Conservation (phyloP, 2,329 filamentous ascomycete genomes). For the Aspergillus flavus region DNA sequence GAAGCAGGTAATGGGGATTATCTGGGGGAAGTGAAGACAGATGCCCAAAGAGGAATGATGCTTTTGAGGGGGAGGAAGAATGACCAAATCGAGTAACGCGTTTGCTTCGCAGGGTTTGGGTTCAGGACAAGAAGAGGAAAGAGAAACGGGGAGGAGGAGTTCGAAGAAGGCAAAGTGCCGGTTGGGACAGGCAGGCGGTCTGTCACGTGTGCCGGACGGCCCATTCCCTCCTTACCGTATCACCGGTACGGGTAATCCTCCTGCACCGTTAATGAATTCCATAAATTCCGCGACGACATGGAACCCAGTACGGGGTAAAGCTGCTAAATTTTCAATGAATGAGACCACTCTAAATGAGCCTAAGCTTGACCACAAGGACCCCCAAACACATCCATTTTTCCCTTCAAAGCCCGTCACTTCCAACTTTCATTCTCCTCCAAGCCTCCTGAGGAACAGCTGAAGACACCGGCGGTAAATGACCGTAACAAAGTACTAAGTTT, state of each 20-base stretch:
- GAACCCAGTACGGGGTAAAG: background rate
- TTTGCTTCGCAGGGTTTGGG: slow-evolving; percentile 48
- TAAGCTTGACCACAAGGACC: background rate
- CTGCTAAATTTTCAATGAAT: background rate
- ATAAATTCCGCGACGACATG: background rate
- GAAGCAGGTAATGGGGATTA: slow-evolving; percentile 18
- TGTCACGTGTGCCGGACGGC: slow-evolving; percentile 31
- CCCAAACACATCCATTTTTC: too few relatives aligned
- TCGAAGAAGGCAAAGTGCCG: slow-evolving; percentile 41
- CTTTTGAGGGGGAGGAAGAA: slow-evolving; percentile 41
- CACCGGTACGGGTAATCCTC: background rate
- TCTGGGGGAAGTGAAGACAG: slow-evolving; percentile 25
- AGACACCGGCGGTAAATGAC: background rate
- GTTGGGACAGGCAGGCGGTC: slow-evolving; percentile 31
- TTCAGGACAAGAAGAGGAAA: slow-evolving; percentile 37
- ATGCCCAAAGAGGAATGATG: slow-evolving; percentile 51
- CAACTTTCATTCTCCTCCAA: background rate
- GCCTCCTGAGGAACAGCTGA: background rate
- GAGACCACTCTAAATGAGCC: background rate
- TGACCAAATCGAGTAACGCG: slow-evolving; percentile 53
- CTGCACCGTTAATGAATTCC: background rate
- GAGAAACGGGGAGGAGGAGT: slow-evolving; percentile 26
- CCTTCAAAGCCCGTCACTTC: background rate
- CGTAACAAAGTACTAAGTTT: slow-evolving; percentile 14
- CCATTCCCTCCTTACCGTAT: background rate